phyloP scores from a whole-genome alignment of 129 eudicot genomes.

The Heracleum sosnowskyi region DNA sequence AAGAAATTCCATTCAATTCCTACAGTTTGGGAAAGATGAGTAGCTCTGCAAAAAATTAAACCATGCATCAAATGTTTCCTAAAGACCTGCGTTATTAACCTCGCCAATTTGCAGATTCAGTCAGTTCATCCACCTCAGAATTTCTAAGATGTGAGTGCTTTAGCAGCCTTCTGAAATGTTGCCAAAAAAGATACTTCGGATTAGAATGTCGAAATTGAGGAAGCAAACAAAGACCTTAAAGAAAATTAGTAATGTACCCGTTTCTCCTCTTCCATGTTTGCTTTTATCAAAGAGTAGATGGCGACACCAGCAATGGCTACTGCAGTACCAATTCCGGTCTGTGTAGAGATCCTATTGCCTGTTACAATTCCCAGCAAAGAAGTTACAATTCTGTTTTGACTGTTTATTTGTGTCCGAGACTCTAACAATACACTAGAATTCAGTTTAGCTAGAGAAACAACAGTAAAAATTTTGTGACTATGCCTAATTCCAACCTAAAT shows the following conservation, averaged over 20 bases:
- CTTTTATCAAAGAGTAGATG: conserved; percentile 47
- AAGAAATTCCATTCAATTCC: background rate
- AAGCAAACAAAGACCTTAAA: background rate
- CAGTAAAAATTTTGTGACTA: too few species aligned
- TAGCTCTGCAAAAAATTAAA: conserved; percentile 7
- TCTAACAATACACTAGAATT: background rate
- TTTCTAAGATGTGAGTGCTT: conserved; percentile 19
- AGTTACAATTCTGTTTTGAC: background rate
- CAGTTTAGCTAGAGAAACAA: too few species aligned
- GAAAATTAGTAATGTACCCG: conserved; percentile 17
- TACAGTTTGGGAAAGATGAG: background rate
- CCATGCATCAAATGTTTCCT: background rate
- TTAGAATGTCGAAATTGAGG: background rate
- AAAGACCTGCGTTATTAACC: background rate
- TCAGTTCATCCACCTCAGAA: background rate
- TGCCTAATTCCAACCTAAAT: too few species aligned
- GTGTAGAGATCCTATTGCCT: conserved; percentile 61
- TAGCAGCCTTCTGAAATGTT: conserved; percentile 37
- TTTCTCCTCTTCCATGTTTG: conserved; percentile 45
- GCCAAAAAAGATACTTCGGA: background rate
- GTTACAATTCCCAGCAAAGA: conserved; percentile 5
- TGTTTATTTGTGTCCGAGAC: background rate
- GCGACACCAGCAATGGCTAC: conserved; percentile 64
- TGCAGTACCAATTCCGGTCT: conserved; percentile 56
- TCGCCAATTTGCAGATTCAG: background rate